phyloP scores from a whole-genome alignment of 1,139 yeast genomes.

The Entelexis sorbosivorans region DNA sequence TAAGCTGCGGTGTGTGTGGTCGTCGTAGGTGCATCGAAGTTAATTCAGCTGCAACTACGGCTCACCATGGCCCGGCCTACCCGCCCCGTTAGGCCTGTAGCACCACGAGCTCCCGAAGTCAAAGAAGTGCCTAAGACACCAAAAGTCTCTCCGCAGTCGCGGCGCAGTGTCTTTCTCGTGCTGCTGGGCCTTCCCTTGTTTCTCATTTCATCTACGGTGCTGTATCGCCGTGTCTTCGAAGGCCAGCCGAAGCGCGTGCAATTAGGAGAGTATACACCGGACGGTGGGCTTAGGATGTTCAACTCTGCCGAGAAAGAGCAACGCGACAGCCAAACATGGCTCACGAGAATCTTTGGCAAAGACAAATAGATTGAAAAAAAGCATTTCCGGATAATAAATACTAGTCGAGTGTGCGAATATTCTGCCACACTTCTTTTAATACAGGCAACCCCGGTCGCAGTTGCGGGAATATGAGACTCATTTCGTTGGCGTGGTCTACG shows the following conservation, averaged over 20 bases:
- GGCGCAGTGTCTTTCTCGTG: constrained; percentile 21
- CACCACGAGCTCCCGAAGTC: neutral
- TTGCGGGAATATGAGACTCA: constrained; percentile 11
- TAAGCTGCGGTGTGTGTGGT: no score
- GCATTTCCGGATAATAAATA: neutral
- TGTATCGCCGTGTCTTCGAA: constrained; percentile 28
- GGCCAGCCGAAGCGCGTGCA: constrained; percentile 41
- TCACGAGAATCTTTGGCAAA: constrained; percentile 37
- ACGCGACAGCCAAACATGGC: constrained; percentile 33
- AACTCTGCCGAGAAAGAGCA: constrained; percentile 36
- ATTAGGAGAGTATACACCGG: constrained; percentile 40
- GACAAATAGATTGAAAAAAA: constrained; percentile 22
- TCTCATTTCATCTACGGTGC: constrained; percentile 20
- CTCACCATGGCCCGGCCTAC: constrained; percentile 7
- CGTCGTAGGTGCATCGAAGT: no score
- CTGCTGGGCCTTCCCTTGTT: constrained; percentile 25
- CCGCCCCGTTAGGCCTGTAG: constrained; percentile 6
- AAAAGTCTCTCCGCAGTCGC: constrained; percentile 7
- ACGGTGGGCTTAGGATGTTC: constrained; percentile 40
- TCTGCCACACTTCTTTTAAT: constrained; percentile 12
- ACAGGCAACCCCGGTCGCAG: constrained; percentile 12
- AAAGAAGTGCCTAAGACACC: neutral
- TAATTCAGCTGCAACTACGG: neutral
- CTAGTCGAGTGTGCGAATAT: neutral
- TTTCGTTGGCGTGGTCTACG: neutral